phyloP scores from a whole-genome alignment of 2,329 filamentous ascomycete genomes.

The Arthrobotrys iridis region DNA sequence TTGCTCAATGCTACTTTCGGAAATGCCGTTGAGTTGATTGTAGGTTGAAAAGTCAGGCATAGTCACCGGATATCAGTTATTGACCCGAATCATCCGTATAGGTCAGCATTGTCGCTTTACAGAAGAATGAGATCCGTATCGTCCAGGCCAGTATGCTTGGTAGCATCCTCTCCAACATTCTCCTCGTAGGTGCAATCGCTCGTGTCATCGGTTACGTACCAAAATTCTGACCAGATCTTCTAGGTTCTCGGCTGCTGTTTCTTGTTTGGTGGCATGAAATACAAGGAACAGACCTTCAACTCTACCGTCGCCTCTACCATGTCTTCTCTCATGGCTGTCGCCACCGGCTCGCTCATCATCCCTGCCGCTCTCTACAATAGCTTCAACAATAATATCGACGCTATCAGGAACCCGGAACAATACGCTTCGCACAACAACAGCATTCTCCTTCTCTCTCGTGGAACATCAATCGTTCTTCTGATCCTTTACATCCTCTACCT shows the following conservation, averaged over 20 bases:
- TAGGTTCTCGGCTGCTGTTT: constrained; percentile 79
- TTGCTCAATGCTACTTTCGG: constrained; percentile 80
- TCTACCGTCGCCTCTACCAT: constrained; percentile 81
- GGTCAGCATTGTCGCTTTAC: constrained; percentile 83
- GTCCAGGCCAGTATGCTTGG: constrained; percentile 99
- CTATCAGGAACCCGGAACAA: constrained; percentile 43
- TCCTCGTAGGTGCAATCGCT: constrained; percentile 68
- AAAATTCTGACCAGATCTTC: not conserved
- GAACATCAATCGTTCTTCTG: constrained; percentile 79
- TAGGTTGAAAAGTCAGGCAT: constrained; percentile 60
- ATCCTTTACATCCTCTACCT: constrained; percentile 80
- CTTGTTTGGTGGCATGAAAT: constrained; percentile 76
- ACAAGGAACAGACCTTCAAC: constrained; percentile 78
- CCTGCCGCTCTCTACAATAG: constrained; percentile 67
- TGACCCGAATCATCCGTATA: constrained; percentile 68
- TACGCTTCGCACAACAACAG: constrained; percentile 32
- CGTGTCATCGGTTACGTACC: not conserved
- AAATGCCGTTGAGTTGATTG: constrained; percentile 82
- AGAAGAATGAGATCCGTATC: constrained; percentile 86
- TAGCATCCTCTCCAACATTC: constrained; percentile 91
- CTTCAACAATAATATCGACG: constrained; percentile 55
- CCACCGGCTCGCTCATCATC: constrained; percentile 78
- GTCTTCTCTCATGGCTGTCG: constrained; percentile 70
- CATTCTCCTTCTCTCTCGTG: constrained; percentile 71
- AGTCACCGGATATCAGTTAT: not conserved